Percentiles rank a stretch among this genome's conserved stretches.
These are phyloP conservation scores for Pseudotsuga menziesii DNA, from an alignment of 75 land plant genomes.

Conservation along the genomic window DNA sequence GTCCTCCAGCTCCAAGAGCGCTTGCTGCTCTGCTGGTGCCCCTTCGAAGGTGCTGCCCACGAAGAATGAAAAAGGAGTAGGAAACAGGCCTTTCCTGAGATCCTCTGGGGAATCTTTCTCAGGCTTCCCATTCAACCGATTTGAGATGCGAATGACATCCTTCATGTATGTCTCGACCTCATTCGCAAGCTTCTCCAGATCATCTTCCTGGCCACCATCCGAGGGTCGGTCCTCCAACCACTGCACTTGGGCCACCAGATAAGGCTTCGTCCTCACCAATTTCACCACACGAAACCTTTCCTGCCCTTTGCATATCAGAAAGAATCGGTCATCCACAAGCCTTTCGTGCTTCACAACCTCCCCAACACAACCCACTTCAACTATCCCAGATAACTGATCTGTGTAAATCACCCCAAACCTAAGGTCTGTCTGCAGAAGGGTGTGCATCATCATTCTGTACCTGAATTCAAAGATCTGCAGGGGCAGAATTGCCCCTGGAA, in stretches of 20 bases:
- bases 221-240: constrained; percentile 95
- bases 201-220: constrained; percentile 32
- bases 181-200: constrained; percentile 64
- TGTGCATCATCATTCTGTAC: constrained; percentile 99
- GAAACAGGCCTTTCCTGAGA: constrained; percentile 69
- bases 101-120: constrained; percentile 72
- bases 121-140: constrained; percentile 67
- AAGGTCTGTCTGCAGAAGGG: constrained; percentile 92
- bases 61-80: constrained; percentile 96
- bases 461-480: constrained; percentile 98
- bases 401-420: constrained; percentile 96
- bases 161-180: constrained; percentile 91
- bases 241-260: constrained; percentile 79
- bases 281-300: constrained; percentile 78
- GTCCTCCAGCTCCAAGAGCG: constrained; percentile 90
- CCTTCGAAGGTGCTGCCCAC: constrained; percentile 94
- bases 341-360: constrained; percentile 95
- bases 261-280: constrained; percentile 71
- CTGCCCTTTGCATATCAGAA: constrained; percentile 95
- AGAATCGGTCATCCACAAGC: constrained; percentile 94
- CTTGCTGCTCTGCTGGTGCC: constrained; percentile 96
- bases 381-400: constrained; percentile 50
- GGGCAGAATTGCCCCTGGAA: constrained; percentile 91
- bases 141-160: constrained; percentile 87
- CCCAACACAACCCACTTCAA: constrained; percentile 92